Evolutionary conservation across 2,329 filamentous ascomycete genomes (phyloP).

Genomic region (Arthrobotrys sinensis): DNA sequence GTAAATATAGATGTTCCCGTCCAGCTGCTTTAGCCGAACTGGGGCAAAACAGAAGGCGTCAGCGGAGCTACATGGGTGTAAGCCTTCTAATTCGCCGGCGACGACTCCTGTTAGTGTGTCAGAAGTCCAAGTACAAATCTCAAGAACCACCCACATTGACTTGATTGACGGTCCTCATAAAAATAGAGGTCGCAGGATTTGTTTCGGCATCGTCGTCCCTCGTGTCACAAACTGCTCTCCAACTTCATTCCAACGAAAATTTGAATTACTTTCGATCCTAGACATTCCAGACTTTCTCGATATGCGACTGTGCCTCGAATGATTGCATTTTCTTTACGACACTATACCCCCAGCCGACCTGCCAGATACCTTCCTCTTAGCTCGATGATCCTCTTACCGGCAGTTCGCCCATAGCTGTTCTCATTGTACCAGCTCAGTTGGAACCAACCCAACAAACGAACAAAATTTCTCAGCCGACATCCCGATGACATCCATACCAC

Average conservation of each 20-base stretch:
- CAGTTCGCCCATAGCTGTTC: slow-evolving; percentile 47
- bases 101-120: slow-evolving; percentile 55
- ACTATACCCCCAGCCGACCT: slow-evolving; percentile 23
- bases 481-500: slow-evolving; percentile 34
- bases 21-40: slow-evolving; percentile 61
- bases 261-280: slow-evolving; percentile 24
- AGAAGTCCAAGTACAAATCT: slow-evolving; percentile 56
- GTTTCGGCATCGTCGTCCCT: slow-evolving; percentile 49
- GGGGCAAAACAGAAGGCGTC: slow-evolving; percentile 60
- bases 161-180: slow-evolving; percentile 45
- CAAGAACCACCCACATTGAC: slow-evolving; percentile 47
- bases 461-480: slow-evolving; percentile 31
- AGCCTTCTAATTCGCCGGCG: slow-evolving; percentile 53
- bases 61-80: slow-evolving; percentile 53
- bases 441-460: slow-evolving; percentile 15
- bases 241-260: slow-evolving; percentile 40
- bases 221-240: slow-evolving; percentile 47
- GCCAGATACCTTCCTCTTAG: slow-evolving; percentile 31
- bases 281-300: slow-evolving; percentile 20
- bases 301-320: slow-evolving; percentile 44
- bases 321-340: slow-evolving; percentile 44
- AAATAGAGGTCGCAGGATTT: slow-evolving; percentile 59
- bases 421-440: slow-evolving; percentile 16
- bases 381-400: slow-evolving; percentile 41
- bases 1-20: slow-evolving; percentile 61